Base-by-base conservation (phyloP, 1,284 basidiomycete genomes). In the Lentinus polychrous region DNA sequence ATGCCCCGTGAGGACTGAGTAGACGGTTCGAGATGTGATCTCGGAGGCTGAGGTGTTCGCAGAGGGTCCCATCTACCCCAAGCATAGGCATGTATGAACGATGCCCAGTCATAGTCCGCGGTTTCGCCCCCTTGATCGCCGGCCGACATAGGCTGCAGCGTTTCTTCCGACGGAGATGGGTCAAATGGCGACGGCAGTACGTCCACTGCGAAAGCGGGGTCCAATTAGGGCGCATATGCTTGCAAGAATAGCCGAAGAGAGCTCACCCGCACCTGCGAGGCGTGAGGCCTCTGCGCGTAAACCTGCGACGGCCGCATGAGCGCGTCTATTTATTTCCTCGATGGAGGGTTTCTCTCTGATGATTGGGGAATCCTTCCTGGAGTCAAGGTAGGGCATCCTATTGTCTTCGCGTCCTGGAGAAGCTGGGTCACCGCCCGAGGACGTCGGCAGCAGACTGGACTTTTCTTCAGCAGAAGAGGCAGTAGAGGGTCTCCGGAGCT, bases 1-100 rank as follows among this genome's bases (percentile, higher is more conserved):
- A 43, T 15, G 8, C 11, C 8, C 8, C 32, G 32, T 15, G 44
- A 3, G 20, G 44, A 32, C n/a, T 31, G 48, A 24, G 53, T 53
- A 23, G 52, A 57, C 17, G 62, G 60, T 8, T 49, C 55, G 6
- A 65, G 51, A 41, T 57, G 61, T 20, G 64, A 67, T 46, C 68
- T 66, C 3, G 87, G 90, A 6, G 75, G 81, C 55, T 76, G 76
- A 1, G 90, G 90, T 0, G 80, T 85, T 47, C 75, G 75, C 55
- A 83, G 79, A 1, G 91, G 88, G 61, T 91, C 87, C 84, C 91
- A 94, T 51, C 80, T 73, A 10, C 90, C 90, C 23, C 75, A 63
- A 0, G 87, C 80, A 61, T 93, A 92, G 0, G 86, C 81, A 35
- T 73, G 67, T 49, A 88, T 78, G 63, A 92, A 92, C 0, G 81